Evolutionary conservation across 108 stramenopile species (phyloP).

Genomic region (Nitzschia sp.): DNA sequence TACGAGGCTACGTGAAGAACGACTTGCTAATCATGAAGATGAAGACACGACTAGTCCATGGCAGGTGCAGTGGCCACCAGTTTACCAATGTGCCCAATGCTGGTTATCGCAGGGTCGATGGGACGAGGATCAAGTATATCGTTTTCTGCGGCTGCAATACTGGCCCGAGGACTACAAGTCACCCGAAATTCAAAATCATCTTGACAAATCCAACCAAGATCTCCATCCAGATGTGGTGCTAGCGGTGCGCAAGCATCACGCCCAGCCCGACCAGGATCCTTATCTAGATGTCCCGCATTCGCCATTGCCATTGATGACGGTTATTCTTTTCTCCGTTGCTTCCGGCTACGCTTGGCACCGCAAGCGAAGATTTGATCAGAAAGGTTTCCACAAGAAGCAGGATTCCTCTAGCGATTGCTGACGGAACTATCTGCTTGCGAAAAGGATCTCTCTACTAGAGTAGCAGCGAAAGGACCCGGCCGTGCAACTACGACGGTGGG

Average conservation of each 20-base stretch:
- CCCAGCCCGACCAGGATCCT: neutral
- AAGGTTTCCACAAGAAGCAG: conserved; percentile 34
- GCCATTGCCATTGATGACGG: neutral
- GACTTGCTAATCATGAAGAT: conserved; percentile 26
- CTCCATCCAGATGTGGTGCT: conserved; percentile 11
- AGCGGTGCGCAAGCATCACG: neutral
- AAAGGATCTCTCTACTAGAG: too few species aligned
- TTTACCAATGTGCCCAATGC: conserved; percentile 45
- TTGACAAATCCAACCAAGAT: neutral
- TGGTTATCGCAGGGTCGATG: conserved; percentile 50
- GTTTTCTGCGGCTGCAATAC: conserved; percentile 26
- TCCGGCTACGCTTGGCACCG: conserved; percentile 17
- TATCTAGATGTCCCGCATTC: neutral
- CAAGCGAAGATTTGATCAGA: conserved; percentile 19
- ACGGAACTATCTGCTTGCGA: too few species aligned
- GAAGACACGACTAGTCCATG: conserved; percentile 25
- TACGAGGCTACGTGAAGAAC: conserved; percentile 29
- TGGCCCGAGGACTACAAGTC: conserved; percentile 27
- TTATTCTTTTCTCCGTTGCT: neutral
- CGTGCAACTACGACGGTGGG: too few species aligned
- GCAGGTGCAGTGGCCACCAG: conserved; percentile 52
- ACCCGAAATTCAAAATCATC: neutral
- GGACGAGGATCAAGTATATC: conserved; percentile 39
- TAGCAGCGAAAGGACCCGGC: too few species aligned
- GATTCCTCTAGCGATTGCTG: neutral